phyloP scores from a whole-genome alignment of 2,329 filamentous ascomycete genomes.

The Ophioceras dolichostomum region DNA sequence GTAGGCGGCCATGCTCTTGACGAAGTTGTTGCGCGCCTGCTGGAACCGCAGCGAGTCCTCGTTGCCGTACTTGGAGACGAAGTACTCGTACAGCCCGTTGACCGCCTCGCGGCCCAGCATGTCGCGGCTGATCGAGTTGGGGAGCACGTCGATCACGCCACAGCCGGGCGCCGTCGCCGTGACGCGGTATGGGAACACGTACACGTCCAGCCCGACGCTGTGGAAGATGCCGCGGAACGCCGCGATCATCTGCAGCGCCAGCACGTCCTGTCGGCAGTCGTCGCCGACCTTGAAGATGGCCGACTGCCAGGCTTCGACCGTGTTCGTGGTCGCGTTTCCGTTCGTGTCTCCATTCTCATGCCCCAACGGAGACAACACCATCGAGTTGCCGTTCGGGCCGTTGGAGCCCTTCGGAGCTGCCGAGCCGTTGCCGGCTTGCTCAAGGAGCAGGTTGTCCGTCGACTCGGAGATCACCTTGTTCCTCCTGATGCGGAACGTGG shows the following conservation, averaged over 20 bases:
- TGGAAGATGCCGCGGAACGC: conserved; percentile 97
- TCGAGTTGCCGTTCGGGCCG: conserved; percentile 18
- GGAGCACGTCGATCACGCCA: conserved; percentile 94
- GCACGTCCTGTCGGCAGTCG: conserved; percentile 92
- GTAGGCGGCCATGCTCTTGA: conserved; percentile 99
- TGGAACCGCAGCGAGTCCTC: conserved; percentile 94
- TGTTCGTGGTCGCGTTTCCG: conserved; percentile 38
- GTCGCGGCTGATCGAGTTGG: conserved; percentile 94
- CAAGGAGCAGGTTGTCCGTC: conserved; percentile 37
- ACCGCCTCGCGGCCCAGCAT: conserved; percentile 98
- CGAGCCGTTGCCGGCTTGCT: too few relatives aligned
- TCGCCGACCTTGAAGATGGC: conserved; percentile 99
- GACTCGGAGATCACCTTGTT: conserved; percentile 46
- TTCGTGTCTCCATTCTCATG: conserved; percentile 7
- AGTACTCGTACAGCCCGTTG: conserved; percentile 97
- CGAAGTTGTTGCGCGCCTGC: conserved; percentile 89
- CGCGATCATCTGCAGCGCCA: conserved; percentile 95
- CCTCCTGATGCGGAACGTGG: conserved; percentile 93
- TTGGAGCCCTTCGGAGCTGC: too few relatives aligned
- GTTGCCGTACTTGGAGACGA: conserved; percentile 91
- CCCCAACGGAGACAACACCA: background rate
- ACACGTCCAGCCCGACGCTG: conserved; percentile 87
- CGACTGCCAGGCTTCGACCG: conserved; percentile 94
- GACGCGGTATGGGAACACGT: conserved; percentile 92
- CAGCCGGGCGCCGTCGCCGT: conserved; percentile 95